Evolutionary conservation across 257 asterid genomes (phyloP).

Genomic region (Ocimum tenuiflorum): DNA sequence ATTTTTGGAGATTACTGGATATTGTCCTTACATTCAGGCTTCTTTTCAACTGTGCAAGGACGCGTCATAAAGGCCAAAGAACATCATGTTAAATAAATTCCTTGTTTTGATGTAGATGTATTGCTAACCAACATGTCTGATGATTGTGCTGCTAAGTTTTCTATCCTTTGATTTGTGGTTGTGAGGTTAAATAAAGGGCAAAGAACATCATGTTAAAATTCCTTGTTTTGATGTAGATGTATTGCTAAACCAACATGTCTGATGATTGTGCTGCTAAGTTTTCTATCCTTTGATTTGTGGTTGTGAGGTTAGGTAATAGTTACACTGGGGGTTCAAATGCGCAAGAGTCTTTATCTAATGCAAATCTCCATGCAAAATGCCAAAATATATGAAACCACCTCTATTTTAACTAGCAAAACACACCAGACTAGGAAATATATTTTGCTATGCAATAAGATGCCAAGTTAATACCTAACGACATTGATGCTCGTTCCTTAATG

Average conservation of each 20-base stretch:
- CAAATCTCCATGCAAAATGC: conserved; percentile 7
- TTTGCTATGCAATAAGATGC: not conserved
- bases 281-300: too few species aligned
- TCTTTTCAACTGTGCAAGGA: not conserved
- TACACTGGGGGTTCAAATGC: not conserved
- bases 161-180: too few species aligned
- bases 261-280: too few species aligned
- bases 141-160: too few species aligned
- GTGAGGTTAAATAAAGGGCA: too few species aligned
- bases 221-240: too few species aligned
- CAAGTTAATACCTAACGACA: not conserved
- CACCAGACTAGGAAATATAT: conserved; percentile 5
- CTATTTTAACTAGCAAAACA: not conserved
- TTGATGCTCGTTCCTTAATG: not conserved
- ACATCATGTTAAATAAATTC: too few species aligned
- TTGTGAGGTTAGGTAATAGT: not conserved
- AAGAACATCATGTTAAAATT: too few species aligned
- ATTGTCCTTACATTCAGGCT: not conserved
- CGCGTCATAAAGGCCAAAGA: not conserved
- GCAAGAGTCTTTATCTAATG: not conserved
- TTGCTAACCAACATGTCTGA: too few species aligned
- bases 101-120: too few species aligned
- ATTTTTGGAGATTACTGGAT: not conserved
- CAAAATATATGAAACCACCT: conserved; percentile 9
- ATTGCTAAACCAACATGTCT: too few species aligned